Conservation (phyloP, 768 basidiomycete genomes). For the Austroboletus festivus region DNA sequence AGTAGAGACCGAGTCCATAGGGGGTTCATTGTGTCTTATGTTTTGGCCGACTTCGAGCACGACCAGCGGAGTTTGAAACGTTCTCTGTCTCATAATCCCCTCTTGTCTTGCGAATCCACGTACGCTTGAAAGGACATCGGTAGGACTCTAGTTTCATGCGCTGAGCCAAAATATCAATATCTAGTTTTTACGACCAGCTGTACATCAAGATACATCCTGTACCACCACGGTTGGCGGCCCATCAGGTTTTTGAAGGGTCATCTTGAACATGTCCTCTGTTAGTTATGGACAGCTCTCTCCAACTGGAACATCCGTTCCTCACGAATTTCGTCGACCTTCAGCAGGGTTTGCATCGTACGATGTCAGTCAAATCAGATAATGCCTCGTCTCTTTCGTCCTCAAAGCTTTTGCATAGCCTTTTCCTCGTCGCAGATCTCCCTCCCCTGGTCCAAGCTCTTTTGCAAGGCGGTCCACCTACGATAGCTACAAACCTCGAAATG, state of each 20-base stretch:
- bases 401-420: slow-evolving; percentile 23
- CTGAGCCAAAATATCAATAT: slow-evolving; percentile 1
- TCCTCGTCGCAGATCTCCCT: slow-evolving; percentile 45
- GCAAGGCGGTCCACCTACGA: slow-evolving; percentile 47
- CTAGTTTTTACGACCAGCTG: slow-evolving; percentile 1
- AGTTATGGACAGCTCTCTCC: slow-evolving; percentile 28
- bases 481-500: slow-evolving; percentile 46
- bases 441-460: slow-evolving; percentile 47
- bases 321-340: slow-evolving; percentile 29
- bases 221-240: slow-evolving; percentile 5
- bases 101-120: slow-evolving; percentile 13
- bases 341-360: slow-evolving; percentile 26
- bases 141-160: slow-evolving; percentile 7
- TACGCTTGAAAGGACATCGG: slow-evolving; percentile 6
- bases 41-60: slow-evolving; percentile 10
- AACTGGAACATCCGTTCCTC: slow-evolving; percentile 19
- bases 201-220: slow-evolving; percentile 4
- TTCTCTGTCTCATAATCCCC: slow-evolving; percentile 22
- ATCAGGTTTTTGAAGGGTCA: slow-evolving; percentile 3
- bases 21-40: slow-evolving; percentile 10
- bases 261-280: slow-evolving; percentile 26
- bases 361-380: slow-evolving; percentile 30
- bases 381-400: slow-evolving; percentile 15
- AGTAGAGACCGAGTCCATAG: slow-evolving; percentile 21
- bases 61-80: slow-evolving; percentile 34